Conservation (phyloP, 2,329 filamentous ascomycete species). For the Clonostachys sp. region DNA sequence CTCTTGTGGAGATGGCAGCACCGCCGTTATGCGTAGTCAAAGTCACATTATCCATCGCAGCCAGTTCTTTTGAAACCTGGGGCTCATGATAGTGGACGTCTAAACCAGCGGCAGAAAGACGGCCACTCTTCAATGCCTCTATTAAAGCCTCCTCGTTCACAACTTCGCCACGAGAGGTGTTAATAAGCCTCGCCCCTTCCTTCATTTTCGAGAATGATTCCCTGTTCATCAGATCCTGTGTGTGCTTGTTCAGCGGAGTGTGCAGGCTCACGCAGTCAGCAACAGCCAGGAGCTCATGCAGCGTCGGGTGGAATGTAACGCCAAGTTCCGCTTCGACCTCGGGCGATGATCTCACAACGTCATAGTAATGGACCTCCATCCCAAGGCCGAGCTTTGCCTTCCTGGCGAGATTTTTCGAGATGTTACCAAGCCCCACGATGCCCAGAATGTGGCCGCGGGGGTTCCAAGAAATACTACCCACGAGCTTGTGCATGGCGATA, state of each 20-base stretch:
- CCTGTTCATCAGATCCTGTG: constrained; percentile 14
- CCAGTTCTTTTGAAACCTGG: constrained; percentile 29
- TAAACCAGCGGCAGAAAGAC: constrained; percentile 38
- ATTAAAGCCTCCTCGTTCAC: constrained; percentile 46
- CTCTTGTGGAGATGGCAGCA: constrained; percentile 26
- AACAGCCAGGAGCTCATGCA: constrained; percentile 15
- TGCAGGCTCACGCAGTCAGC: constrained; percentile 25
- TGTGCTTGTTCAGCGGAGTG: constrained; percentile 19
- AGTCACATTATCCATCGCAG: constrained; percentile 30
- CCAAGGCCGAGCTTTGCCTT: constrained; percentile 39
- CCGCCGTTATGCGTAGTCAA: constrained; percentile 30
- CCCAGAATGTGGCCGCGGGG: constrained; percentile 41
- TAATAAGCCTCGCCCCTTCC: constrained; percentile 39
- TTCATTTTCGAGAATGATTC: constrained; percentile 39
- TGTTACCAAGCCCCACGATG: constrained; percentile 45
- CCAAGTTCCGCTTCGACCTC: constrained; percentile 20
- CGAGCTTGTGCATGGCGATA: constrained; percentile 14
- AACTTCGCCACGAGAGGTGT: constrained; percentile 46
- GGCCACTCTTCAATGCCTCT: constrained; percentile 36
- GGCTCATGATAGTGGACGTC: constrained; percentile 53
- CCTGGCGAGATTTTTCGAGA: constrained; percentile 37
- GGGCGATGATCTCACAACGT: constrained; percentile 21
- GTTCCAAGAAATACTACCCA: constrained; percentile 34
- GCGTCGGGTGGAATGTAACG: constrained; percentile 18
- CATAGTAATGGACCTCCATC: constrained; percentile 51